Conservation (phyloP, 352 stramenopile genomes). For the Pythium rishiriense region DNA sequence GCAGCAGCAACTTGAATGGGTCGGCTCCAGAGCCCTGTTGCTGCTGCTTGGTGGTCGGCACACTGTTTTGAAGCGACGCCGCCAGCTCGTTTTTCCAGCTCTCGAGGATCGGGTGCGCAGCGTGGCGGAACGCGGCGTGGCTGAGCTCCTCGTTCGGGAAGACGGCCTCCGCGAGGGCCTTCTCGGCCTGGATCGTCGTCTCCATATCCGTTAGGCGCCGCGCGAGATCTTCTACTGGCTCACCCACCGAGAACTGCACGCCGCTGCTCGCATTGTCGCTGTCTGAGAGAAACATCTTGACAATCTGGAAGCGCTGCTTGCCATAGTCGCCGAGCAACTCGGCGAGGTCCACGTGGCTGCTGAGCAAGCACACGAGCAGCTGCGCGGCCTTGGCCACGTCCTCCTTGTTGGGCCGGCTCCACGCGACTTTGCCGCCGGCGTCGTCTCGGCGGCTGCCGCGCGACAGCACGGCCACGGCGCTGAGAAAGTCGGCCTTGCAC, state of each 20-base stretch:
- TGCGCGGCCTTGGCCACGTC: slow-evolving; percentile 56
- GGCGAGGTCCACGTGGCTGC: slow-evolving; percentile 46
- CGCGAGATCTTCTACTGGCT: slow-evolving; percentile 37
- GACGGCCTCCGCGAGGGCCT: slow-evolving; percentile 44
- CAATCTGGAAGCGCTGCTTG: slow-evolving; percentile 66
- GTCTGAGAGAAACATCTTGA: slow-evolving; percentile 51
- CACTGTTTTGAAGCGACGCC: slow-evolving; percentile 21
- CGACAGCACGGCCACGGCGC: slow-evolving; percentile 58
- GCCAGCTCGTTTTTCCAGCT: slow-evolving; percentile 51
- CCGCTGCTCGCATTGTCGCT: slow-evolving; percentile 21
- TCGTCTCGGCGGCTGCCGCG: slow-evolving; percentile 41
- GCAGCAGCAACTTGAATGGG: slow-evolving; percentile 56
- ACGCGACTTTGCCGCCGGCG: slow-evolving; percentile 28
- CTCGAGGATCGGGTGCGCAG: slow-evolving; percentile 53
- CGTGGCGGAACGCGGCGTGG: slow-evolving; percentile 61
- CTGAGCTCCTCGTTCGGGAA: slow-evolving; percentile 66
- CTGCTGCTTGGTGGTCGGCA: slow-evolving; percentile 3
- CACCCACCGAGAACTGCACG: slow-evolving; percentile 40
- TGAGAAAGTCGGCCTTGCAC: slow-evolving; percentile 72
- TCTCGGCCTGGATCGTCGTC: slow-evolving; percentile 58
- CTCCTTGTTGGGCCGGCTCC: slow-evolving; percentile 49
- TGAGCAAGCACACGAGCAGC: slow-evolving; percentile 63
- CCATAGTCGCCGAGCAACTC: slow-evolving; percentile 67
- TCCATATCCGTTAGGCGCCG: slow-evolving; percentile 50
- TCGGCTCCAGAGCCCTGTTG: slow-evolving; percentile 25